phyloP scores from a whole-genome alignment of 1,284 basidiomycete species.

The Porogramme epimiltina region DNA sequence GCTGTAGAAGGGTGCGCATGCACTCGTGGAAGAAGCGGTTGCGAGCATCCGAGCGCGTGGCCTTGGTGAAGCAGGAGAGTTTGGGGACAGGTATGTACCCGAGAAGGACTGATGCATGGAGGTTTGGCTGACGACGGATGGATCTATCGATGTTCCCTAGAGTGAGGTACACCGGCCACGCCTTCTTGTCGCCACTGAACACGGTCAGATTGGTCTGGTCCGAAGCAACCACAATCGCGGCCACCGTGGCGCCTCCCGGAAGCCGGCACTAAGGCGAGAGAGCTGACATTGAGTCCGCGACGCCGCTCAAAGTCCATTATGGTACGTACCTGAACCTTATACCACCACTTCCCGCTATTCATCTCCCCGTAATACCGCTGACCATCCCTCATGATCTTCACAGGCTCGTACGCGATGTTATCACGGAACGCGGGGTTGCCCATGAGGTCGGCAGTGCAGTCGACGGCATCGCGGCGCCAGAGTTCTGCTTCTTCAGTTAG shows the following conservation, averaged over 20 bases:
- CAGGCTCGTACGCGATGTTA: too few species aligned
- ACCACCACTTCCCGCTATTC: slow-evolving; percentile 46
- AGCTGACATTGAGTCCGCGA: not conserved
- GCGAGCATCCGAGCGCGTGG: slow-evolving; percentile 12
- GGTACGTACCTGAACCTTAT: slow-evolving; percentile 32
- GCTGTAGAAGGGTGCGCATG: slow-evolving; percentile 30
- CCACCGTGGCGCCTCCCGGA: slow-evolving; percentile 32
- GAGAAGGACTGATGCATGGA: slow-evolving; percentile 33
- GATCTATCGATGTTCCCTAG: slow-evolving; percentile 39
- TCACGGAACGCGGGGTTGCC: too few species aligned
- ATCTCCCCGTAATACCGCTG: too few species aligned
- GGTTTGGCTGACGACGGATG: slow-evolving; percentile 29
- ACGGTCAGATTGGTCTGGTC: slow-evolving; percentile 41
- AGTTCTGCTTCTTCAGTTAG: too few species aligned
- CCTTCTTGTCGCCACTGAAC: slow-evolving; percentile 36
- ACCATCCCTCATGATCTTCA: too few species aligned
- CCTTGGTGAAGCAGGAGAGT: slow-evolving; percentile 34
- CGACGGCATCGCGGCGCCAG: too few species aligned
- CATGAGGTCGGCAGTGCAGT: too few species aligned
- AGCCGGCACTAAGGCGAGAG: not conserved
- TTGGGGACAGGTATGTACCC: slow-evolving; percentile 42
- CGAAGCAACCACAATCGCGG: slow-evolving; percentile 29
- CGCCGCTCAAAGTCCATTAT: not conserved
- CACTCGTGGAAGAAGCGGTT: slow-evolving; percentile 41
- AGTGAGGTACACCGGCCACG: slow-evolving; percentile 40